Evolutionary conservation across 345 rosid species (phyloP), one percentile per base, ranked within the genome.

Genomic region (Eutrema heterophyllum): DNA sequence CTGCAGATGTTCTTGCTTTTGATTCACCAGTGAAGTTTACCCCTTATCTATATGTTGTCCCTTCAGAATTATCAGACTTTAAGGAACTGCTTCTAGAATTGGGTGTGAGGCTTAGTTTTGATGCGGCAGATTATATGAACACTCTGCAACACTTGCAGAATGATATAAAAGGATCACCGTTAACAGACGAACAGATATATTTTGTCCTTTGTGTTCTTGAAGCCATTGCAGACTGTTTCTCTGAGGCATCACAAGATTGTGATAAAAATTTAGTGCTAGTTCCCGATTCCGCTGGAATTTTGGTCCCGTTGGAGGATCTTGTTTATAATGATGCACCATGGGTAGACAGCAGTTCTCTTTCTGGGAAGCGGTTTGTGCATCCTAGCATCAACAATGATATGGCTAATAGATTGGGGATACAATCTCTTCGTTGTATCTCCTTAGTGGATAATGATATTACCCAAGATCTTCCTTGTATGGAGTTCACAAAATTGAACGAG

Each of bases 311-410:
- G 24, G 81, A 82, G 59, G 88, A 93, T 78, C 91, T 93, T 71
- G 82, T 93, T 14, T 89, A 86, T 80, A 91, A 93, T 79, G 98
- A 93, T 80, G 98, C 98, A 66, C 98, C 97, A n/a, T 93, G 98
- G 98, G 93, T 93, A 60, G 97, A 93, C 79, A 81, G 73, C 64
- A 78, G 71, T 81, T 74, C 83, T 33, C 79, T 89, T 57, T 58
- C 74, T 68, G 96, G 84, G 78, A 93, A 89, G 71, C 83, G 80
- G 72, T 87, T 93, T 85, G 81, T 93, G 56, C 98, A 93, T 83
- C 86, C 89, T 40, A 79, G 87, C 81, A 83, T 93, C 76, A 83
- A 80, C 86, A 86, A 84, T 83, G 97, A 90, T 68, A 80, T 93
- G 86, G 98, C 98, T 39, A 82, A 78, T 64, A 87, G 76, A 73